Conservation (phyloP, 2,329 filamentous ascomycete genomes). For the Penicillium sclerotiorum region DNA sequence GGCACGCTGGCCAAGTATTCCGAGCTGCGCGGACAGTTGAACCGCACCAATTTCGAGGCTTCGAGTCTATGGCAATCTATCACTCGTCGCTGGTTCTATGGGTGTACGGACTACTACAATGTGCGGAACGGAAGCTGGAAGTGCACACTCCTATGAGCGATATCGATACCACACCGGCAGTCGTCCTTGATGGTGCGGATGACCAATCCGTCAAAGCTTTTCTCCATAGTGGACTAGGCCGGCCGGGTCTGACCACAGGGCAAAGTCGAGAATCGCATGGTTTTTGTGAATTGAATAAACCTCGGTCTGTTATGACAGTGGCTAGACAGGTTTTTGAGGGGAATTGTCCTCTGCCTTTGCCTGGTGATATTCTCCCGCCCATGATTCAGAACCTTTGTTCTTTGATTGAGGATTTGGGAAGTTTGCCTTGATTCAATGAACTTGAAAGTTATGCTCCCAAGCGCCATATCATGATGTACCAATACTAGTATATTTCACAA, state of each 20-base stretch:
- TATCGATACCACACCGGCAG: not conserved
- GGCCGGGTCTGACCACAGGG: constrained; percentile 14
- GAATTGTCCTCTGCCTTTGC: constrained; percentile 13
- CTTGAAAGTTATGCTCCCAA: too few relatives aligned
- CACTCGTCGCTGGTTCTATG: constrained; percentile 17
- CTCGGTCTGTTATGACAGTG: constrained; percentile 15
- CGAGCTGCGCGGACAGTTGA: constrained; percentile 14
- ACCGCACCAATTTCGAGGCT: constrained; percentile 14
- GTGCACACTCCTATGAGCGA: constrained; percentile 10
- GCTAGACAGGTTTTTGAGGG: constrained; percentile 16
- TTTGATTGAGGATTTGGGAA: constrained; percentile 18
- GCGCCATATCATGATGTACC: too few relatives aligned
- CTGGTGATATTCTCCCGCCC: constrained; percentile 13
- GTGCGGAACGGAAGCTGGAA: constrained; percentile 10
- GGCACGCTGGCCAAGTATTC: constrained; percentile 19
- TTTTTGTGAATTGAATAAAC: constrained; percentile 16
- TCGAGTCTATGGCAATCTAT: constrained; percentile 18
- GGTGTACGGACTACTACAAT: constrained; percentile 17
- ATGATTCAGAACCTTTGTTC: constrained; percentile 20
- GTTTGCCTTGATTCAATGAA: constrained; percentile 14
- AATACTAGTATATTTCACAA: too few relatives aligned
- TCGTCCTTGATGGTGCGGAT: constrained; percentile 13
- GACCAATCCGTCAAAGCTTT: constrained; percentile 5
- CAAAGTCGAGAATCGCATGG: constrained; percentile 1
- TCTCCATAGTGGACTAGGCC: constrained; percentile 10